Evolutionary conservation across 2,329 filamentous ascomycete genomes (phyloP), one percentile per base, ranked within the genome.

Genomic region (Intubia oerlemansii): DNA sequence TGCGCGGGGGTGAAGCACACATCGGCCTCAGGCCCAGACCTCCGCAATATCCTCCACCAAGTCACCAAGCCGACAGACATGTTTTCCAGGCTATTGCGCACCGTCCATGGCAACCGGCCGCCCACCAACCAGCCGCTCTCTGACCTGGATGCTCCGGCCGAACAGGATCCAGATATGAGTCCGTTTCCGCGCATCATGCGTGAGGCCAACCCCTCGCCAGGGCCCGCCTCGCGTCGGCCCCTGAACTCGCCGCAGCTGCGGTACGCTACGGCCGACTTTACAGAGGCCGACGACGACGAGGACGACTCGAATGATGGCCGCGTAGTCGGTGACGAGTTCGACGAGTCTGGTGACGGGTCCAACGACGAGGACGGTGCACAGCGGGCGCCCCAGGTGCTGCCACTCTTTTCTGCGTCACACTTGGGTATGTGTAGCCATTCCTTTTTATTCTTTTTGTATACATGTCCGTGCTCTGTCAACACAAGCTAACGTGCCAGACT

Each of bases 381-480:
- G 20, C 43, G 39, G 16, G 39, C 41, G 2, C 22, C 38, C 34
- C 31, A 45, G 47, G 39, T 66, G 25, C 56, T 90, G 35, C 81
- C 81, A 27, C 70, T 90, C 32, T 90, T 90, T 48, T 82, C 78
- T 26, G 66, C 76, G 14, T 65, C 66, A 32, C 73, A 84, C 49
- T 61, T 90, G 39, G 77, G 77, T 81, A 57, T 30, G 46, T 29
- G 16, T 13, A 23, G 15, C 18, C 18, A 19, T 19, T n/a, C n/a
- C n/a, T n/a, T n/a, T n/a, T n/a, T n/a, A n/a, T n/a, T n/a, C n/a
- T n/a, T n/a, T n/a, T n/a, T n/a, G n/a, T n/a, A n/a, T n/a, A n/a
- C n/a, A n/a, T n/a, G n/a, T n/a, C n/a, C n/a, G n/a, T n/a, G n/a
- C n/a, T n/a, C n/a, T n/a, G n/a, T n/a, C n/a, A n/a, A n/a, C n/a